Evolutionary conservation across 202 grass and related monocot species (phyloP), one percentile per base, ranked within the genome.

Genomic region (Panicum hallii): DNA sequence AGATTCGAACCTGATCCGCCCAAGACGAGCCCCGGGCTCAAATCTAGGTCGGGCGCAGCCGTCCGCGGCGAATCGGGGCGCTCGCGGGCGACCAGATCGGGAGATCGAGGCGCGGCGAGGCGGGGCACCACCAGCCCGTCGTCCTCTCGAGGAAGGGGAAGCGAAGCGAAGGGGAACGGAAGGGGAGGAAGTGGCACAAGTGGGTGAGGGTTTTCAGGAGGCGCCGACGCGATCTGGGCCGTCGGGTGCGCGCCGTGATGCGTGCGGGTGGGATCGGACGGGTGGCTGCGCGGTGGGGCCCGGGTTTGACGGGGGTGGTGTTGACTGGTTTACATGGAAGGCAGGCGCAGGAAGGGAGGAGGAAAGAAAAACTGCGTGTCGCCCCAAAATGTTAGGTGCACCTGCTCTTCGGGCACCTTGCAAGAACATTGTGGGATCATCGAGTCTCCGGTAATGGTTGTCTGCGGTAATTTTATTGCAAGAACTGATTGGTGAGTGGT

Each of bases 181-280:
- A 19, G 45, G 8, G 60, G n/a, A 44, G 34, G 36, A 5, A 13
- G 45, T 8, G 57, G 41, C 77, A 11, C 45, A 55, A 81, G 77
- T 28, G 85, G 84, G 85, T 17, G 81, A 91, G 85, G 89, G 89
- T 91, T 91, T 91, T 88, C 77, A 88, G 77, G 75, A 70, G 53
- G 20, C 61, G 63, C 23, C 12, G 3, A 23, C 9, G 16, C 20
- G 14, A 79, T 79, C 75, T 0, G 4, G 50, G 1, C 44, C 76
- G 85, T 87, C 62, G 4, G 86, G 34, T 64, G 2, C 4, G 63
- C 64, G 3, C 5, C 4, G 9, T 10, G 84, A 87, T 81, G 2
- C 70, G 86, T 64, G 79, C 20, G 0, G 0, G 0, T 0, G 0
- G 4, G n/a, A 90, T 90, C 84, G 9, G 67, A 83, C 67, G 71